Evolutionary conservation across 805 yeast species (phyloP), one percentile per base, ranked within the genome.

Genomic region (Wickerhamomyces pijperi): DNA sequence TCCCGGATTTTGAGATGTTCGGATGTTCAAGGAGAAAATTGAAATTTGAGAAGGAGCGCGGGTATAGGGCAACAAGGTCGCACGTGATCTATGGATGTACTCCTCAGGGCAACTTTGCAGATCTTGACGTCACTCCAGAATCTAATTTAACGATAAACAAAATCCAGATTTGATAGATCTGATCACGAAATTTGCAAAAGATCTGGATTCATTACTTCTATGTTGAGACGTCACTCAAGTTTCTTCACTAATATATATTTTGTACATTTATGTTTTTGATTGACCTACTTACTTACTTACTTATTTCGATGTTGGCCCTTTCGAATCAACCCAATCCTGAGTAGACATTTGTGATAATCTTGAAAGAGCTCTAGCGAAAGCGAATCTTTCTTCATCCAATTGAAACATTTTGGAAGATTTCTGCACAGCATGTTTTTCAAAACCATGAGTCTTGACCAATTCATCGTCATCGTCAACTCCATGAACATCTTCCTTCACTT

Each of bases 261-360:
- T n/a, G n/a, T n/a, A n/a, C n/a, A n/a, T n/a, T n/a, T n/a, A n/a
- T n/a, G n/a, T n/a, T n/a, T n/a, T n/a, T n/a, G n/a, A n/a, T n/a
- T n/a, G n/a, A n/a, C n/a, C n/a, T n/a, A n/a, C n/a, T n/a, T n/a
- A n/a, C n/a, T n/a, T n/a, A n/a, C n/a, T n/a, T n/a, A n/a, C n/a
- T n/a, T 25, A 25, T 25, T 25, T 25, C 7, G 9, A 5, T 11
- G 29, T 9, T 25, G 13, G 13, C 5, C 29, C 29, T 12, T 25
- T 25, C 4, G 29, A 25, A 40, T 80, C 86, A 6, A 85, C 78
- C 98, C 98, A 90, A 38, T 82, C 94, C 19, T 78, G 79, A 5
- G 95, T 82, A 47, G 94, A 80, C 97, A 90, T 90, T 49, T 90
- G 97, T 34, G 88, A 73, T 47, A 92, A 67, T 56, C 98, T 76